Percentiles rank a stretch among this genome's conserved stretches.
These are phyloP conservation scores for Eimeria sp. DNA, from an alignment of 169 alveolate species.

Conservation along the genomic window DNA sequence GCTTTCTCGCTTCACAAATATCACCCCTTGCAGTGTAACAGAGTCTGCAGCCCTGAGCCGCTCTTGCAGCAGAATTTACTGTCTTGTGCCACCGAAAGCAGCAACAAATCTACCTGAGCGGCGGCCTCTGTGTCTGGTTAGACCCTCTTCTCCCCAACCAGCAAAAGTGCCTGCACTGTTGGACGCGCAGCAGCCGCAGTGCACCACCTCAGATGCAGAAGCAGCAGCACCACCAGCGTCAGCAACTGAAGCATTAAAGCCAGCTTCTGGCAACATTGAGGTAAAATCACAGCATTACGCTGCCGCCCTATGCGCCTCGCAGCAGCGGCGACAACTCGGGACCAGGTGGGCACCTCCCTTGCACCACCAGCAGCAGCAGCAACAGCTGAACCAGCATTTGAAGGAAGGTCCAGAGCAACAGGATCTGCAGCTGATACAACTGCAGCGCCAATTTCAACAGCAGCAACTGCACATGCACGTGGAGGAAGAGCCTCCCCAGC, in stretches of 20 bases:
- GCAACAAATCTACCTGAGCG: background rate
- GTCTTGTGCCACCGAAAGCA: background rate
- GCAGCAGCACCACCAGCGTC: background rate
- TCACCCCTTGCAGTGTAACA: conserved; percentile 13
- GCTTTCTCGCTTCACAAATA: background rate
- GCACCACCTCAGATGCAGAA: background rate
- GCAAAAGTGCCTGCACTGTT: background rate
- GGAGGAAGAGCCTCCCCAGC: background rate
- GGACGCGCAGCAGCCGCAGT: background rate
- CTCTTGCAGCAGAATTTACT: background rate
- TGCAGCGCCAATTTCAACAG: background rate
- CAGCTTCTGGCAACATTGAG: background rate
- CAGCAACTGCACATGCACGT: background rate
- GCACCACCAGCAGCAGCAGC: conserved; percentile 13
- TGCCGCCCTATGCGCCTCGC: background rate
- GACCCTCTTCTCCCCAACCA: background rate
- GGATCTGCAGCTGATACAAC: background rate
- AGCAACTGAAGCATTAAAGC: background rate
- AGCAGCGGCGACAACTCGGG: background rate
- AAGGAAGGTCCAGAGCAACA: background rate
- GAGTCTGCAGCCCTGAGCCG: conserved; percentile 5
- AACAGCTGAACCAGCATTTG: background rate
- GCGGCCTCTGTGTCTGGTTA: background rate
- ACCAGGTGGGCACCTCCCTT: background rate
- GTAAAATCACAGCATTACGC: background rate